Base-by-base conservation (phyloP, 164 flowering plant genomes). In the Chimonanthus praecox region DNA sequence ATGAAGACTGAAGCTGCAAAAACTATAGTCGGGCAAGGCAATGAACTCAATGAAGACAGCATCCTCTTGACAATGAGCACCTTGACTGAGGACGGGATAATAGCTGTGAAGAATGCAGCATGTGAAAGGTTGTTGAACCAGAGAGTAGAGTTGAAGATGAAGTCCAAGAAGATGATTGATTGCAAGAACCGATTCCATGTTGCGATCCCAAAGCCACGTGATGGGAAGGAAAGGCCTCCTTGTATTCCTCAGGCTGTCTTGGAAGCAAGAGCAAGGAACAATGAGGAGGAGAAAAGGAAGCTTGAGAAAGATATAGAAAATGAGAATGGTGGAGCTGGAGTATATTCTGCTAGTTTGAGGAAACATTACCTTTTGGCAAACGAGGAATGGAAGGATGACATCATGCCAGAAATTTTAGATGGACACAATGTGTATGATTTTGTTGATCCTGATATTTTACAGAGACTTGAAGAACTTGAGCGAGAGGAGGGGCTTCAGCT, bases 281-380 rank as follows among this genome's bases (percentile, higher is more conserved):
- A 82, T 54, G 90, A 83, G 67, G 77, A 78, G 70, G 87, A 87
- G 76, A 88, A 85, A 82, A 85, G 80, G 79, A 87, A 87, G 76
- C 89, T 92, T 47, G 98, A 94, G 76, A 92, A 72, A 80, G 98
- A 94, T 73, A 75, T 90, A 78, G 96, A 92, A 78, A 47, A 92
- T 64, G 96, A 90, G 79, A 90, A 92, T 79, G 97, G 90, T 49
- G 95, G 95, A 61, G 94, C 97, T 15, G 95, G 95, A 79, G 97
- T 92, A 2, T 91, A 89, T 83, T 89, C 97, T 75, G 89, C 92
- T 49, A 87, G 80, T 80, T 78, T 92, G 85, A 90, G 65, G 83
- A 92, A 89, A 85, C 83, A 87, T 74, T 90, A 94, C 68, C 80
- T 94, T 51, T 80, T 94, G 54, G 87, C 86, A 5, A 48, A 88